Percentiles rank a stretch among this genome's conserved stretches.
Conservation (phyloP, 2,329 filamentous ascomycete genomes). For the Microdochium paspali region DNA sequence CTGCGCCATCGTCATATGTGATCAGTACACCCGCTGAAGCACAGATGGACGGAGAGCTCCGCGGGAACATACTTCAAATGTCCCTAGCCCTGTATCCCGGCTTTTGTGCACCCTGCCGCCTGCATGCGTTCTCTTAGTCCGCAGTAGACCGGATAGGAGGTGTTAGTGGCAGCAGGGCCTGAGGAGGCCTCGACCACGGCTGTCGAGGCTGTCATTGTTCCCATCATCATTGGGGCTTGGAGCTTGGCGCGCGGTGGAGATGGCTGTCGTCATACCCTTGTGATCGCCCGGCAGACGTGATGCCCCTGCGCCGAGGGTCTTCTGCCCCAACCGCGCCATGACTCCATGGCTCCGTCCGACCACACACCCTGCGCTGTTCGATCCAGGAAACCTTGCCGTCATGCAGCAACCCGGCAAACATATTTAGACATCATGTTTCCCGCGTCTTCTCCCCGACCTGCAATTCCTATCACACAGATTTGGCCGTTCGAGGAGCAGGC, state of each 20-base stretch:
- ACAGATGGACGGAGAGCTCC: not conserved
- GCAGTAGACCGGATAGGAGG: too few relatives aligned
- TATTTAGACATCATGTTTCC: not conserved
- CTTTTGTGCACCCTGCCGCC: too few relatives aligned
- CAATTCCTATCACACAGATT: not conserved
- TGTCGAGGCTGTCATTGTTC: not conserved
- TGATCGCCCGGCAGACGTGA: not conserved
- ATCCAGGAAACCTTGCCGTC: too few relatives aligned
- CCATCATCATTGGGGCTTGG: too few relatives aligned
- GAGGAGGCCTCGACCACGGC: not conserved
- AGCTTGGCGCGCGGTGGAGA: not conserved
- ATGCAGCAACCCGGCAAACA: too few relatives aligned
- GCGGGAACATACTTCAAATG: too few relatives aligned
- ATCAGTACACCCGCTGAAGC: not conserved
- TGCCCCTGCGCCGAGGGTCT: not conserved
- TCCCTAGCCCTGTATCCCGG: too few relatives aligned
- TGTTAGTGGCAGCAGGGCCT: not conserved
- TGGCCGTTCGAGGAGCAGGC: too few relatives aligned
- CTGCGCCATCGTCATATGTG: not conserved
- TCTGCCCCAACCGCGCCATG: not conserved
- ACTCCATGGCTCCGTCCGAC: too few relatives aligned
- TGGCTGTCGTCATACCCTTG: not conserved
- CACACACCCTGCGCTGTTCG: too few relatives aligned
- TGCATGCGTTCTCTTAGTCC: too few relatives aligned
- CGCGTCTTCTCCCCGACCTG: not conserved